Percentiles rank a stretch among this genome's conserved stretches.
Conservation (phyloP, 345 rosid species). For the Aegle marmelos region DNA sequence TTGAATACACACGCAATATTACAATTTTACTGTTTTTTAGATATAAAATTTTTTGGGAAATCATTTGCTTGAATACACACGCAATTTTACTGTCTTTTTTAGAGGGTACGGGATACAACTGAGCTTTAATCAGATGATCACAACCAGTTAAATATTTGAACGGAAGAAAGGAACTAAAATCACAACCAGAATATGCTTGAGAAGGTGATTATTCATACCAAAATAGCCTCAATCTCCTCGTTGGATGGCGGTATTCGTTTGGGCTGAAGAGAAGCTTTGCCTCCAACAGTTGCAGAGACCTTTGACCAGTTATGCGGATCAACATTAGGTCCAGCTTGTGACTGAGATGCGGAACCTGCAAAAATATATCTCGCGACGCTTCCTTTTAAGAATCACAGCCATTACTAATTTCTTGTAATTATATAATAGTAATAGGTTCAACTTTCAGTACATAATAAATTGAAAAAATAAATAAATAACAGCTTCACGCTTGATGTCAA, state of each 20-base stretch:
- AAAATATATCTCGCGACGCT: slow-evolving; percentile 6
- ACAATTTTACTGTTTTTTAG: not conserved
- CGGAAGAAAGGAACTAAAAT: not conserved
- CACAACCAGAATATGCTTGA: not conserved
- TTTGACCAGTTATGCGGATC: slow-evolving; percentile 47
- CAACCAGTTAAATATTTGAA: not conserved
- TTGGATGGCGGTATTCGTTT: slow-evolving; percentile 70
- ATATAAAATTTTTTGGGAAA: not conserved
- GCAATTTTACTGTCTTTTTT: not conserved
- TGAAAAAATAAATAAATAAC: too few species aligned
- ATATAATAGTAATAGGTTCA: not conserved
- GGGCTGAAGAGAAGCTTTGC: slow-evolving; percentile 90
- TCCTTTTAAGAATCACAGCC: not conserved
- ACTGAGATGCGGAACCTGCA: slow-evolving; percentile 42
- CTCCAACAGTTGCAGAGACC: slow-evolving; percentile 44
- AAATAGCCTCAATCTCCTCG: slow-evolving; percentile 83
- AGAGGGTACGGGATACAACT: not conserved
- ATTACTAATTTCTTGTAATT: not conserved
- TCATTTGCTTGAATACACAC: not conserved
- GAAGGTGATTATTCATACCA: slow-evolving; percentile 43
- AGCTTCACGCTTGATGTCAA: not conserved
- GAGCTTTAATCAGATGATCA: not conserved
- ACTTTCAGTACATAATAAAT: too few species aligned
- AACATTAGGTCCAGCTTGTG: slow-evolving; percentile 38
- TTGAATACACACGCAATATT: not conserved